A percentile compares a stretch with the other conserved stretches of the same genome.
Conservation (phyloP, 2,329 filamentous ascomycete species). For the Trichoderma guizhouense region DNA sequence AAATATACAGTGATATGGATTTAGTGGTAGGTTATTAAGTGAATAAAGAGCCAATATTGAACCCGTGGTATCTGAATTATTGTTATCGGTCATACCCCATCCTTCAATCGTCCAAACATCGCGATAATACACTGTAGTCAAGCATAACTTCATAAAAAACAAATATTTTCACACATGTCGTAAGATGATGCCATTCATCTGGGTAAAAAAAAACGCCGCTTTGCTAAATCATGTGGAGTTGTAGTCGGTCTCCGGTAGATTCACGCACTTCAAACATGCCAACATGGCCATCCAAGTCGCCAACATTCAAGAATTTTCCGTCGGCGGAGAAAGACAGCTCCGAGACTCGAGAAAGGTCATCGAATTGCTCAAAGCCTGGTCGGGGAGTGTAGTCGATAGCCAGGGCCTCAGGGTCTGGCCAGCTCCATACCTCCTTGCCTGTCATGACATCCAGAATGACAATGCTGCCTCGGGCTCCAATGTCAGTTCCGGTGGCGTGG, state of each 20-base stretch:
- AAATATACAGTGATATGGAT: not conserved
- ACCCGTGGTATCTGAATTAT: conserved; percentile 15
- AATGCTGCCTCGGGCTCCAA: conserved; percentile 33
- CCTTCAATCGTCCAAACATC: not conserved
- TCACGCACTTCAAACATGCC: conserved; percentile 37
- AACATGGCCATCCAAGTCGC: conserved; percentile 33
- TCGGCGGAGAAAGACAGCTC: conserved; percentile 40
- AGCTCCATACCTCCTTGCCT: conserved; percentile 38
- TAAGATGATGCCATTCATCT: not conserved
- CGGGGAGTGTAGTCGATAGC: conserved; percentile 24
- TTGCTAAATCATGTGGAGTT: conserved; percentile 18
- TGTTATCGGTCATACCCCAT: not conserved
- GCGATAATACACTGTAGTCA: not conserved
- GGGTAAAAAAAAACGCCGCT: not conserved
- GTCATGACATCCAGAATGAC: conserved; percentile 39
- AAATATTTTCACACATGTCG: not conserved
- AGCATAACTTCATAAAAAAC: conserved; percentile 7
- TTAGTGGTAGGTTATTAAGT: not conserved
- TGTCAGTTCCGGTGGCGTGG: conserved; percentile 32
- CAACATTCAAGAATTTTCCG: conserved; percentile 35
- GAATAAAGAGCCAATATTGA: not conserved
- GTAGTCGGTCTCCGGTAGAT: conserved; percentile 16
- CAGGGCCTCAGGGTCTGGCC: conserved; percentile 33
- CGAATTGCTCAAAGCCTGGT: conserved; percentile 31
- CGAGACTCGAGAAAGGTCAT: conserved; percentile 34